Evolutionary conservation across 2,329 filamentous ascomycete genomes (phyloP).

Genomic region (Curvularia hawaiiensis): DNA sequence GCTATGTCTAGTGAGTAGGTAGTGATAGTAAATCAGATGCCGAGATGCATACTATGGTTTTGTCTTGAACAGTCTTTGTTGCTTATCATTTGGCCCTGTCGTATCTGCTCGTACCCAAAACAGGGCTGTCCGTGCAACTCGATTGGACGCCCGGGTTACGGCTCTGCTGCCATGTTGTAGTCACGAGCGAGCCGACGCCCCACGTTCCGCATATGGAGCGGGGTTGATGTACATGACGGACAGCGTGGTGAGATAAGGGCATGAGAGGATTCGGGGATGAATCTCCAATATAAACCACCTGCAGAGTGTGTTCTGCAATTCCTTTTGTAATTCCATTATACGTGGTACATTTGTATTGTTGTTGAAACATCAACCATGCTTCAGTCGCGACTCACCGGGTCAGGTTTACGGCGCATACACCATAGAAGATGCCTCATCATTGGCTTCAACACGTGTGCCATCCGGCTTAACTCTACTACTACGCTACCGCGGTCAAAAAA

Average conservation of each 20-base stretch:
- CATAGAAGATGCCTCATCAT: constrained; percentile 2
- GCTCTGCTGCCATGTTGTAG: constrained; percentile 20
- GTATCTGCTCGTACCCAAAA: no score
- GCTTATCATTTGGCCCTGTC: no score
- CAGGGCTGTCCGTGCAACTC: constrained; percentile 13
- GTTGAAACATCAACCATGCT: constrained; percentile 13
- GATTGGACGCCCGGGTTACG: constrained; percentile 25
- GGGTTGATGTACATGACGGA: constrained; percentile 22
- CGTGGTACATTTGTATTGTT: background rate
- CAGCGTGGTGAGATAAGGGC: constrained; percentile 27
- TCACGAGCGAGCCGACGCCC: constrained; percentile 26
- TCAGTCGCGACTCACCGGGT: constrained; percentile 10
- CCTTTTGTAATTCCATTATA: background rate
- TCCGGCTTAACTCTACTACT: constrained; percentile 22
- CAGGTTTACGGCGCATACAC: constrained; percentile 5
- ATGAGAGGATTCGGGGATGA: constrained; percentile 1
- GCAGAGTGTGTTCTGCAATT: background rate
- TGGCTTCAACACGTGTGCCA: constrained; percentile 11
- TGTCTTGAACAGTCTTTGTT: background rate
- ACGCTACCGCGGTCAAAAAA: constrained; percentile 17
- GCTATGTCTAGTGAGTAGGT: constrained; percentile 12
- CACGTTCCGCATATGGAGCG: constrained; percentile 27
- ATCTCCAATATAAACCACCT: background rate
- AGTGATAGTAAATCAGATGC: constrained; percentile 11
- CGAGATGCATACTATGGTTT: constrained; percentile 1